Evolutionary conservation across 768 basidiomycete genomes (phyloP), one percentile per base, ranked within the genome.

Genomic region (Tylopilus sp.): DNA sequence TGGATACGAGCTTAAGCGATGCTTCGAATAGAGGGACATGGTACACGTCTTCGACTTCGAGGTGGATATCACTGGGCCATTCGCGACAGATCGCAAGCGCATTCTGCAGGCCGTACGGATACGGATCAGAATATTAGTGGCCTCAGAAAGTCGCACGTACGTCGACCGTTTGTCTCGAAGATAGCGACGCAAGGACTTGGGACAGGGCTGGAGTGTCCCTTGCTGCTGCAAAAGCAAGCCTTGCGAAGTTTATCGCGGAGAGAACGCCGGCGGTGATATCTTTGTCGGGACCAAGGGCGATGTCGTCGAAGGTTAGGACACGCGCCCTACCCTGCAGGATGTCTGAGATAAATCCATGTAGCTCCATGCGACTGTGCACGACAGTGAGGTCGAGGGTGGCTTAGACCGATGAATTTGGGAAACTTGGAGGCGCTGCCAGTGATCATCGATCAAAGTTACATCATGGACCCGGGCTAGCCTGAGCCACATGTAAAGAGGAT

Each of bases 241-340:
- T 73, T 4, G 76, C 77, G 46, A 81, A 84, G 59, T 86, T 85
- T 42, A 86, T 65, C 2, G 79, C 79, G 6, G 81, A 83, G 22
- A 87, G 72, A 13, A 81, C 80, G 53, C 80, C 79, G 3, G 81
- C 71, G 14, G 81, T 74, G 16, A 45, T 42, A 28, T 46, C 65
- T 38, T 52, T 49, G 50, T 58, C 54, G 22, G 48, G 49, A 16
- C 72, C 70, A 34, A 80, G 74, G 41, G 76, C 74, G 13, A 74
- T 68, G 13, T 78, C 75, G 13, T 64, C 67, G 52, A 77, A 74
- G 10, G 76, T 75, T 26, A 78, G 60, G 44, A 78, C 66, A 25
- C 68, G 56, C 38, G 67, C 65, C 40, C 72, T 66, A n/a, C 71
- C 72, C 6, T 45, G 21, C 50, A 61, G 34, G 41, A 65, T 26